A percentile compares a stretch with the other conserved stretches of the same genome.
These are phyloP conservation scores for Fraxinus albicans DNA, from an alignment of 305 asterid genomes.

Conservation along the genomic window DNA sequence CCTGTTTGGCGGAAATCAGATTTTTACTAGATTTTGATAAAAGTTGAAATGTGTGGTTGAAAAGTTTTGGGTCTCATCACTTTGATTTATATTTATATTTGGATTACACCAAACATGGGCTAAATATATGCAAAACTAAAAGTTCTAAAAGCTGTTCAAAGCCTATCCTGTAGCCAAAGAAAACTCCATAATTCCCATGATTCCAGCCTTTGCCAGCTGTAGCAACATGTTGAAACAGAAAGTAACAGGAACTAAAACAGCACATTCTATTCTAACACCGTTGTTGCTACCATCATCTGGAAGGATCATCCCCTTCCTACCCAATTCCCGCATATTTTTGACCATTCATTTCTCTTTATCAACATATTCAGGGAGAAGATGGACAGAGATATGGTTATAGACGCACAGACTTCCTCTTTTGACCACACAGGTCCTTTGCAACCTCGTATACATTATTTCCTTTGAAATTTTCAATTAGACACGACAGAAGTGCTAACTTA, in stretches of 20 bases:
- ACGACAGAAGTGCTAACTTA: background rate
- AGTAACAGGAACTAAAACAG: background rate
- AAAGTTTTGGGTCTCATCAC: too few relatives aligned
- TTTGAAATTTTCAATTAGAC: background rate
- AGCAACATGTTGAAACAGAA: background rate
- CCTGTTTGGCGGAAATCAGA: too few relatives aligned
- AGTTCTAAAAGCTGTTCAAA: background rate
- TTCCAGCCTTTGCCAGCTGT: background rate
- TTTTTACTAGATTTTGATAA: too few relatives aligned
- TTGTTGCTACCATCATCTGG: background rate
- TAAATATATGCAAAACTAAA: background rate
- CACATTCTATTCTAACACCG: background rate
- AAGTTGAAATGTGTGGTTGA: too few relatives aligned
- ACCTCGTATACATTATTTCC: background rate
- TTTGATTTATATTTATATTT: too few relatives aligned
- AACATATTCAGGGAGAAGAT: background rate
- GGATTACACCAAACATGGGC: too few relatives aligned
- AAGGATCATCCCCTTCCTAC: background rate
- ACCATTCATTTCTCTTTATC: background rate
- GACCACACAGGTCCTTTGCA: background rate
- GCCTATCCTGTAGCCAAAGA: background rate
- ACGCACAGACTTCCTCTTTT: background rate
- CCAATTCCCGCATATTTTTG: background rate
- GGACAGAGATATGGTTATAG: background rate
- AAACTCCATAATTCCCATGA: background rate